These are phyloP conservation scores for Lathyrus tuberosus DNA, from an alignment of 306 rosid species.

Conservation along the genomic window DNA sequence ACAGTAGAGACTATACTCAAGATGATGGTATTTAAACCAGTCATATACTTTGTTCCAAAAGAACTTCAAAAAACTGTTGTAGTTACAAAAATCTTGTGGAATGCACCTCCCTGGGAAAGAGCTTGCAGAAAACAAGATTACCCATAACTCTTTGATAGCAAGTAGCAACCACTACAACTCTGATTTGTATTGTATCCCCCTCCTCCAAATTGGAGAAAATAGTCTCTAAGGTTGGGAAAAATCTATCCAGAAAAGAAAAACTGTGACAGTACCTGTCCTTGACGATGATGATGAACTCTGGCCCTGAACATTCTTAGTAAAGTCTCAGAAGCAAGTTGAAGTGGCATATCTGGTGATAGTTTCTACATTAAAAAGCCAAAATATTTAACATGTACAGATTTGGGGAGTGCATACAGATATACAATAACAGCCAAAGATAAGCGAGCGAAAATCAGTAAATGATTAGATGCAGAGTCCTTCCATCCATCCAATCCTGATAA, in stretches of 20 bases:
- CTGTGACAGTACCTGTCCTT: slow-evolving; percentile 71
- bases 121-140: slow-evolving; percentile 10
- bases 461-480: slow-evolving; percentile 25
- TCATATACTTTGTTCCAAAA: neutral
- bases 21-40: slow-evolving; percentile 10
- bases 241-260: slow-evolving; percentile 17
- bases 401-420: slow-evolving; percentile 7
- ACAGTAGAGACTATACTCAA: slow-evolving; percentile 1
- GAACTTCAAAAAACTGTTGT: neutral
- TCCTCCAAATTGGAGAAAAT: neutral
- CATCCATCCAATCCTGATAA: slow-evolving; percentile 30
- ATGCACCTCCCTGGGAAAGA: slow-evolving; percentile 20
- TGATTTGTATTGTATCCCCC: neutral
- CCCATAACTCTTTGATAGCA: slow-evolving; percentile 31
- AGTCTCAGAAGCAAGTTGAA: slow-evolving; percentile 96
- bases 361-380: slow-evolving; percentile 57
- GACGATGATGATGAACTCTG: slow-evolving; percentile 87
- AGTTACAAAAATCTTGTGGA: slow-evolving; percentile 13
- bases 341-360: slow-evolving; percentile 91
- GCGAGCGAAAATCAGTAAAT: slow-evolving; percentile 17
- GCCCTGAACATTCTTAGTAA: slow-evolving; percentile 91
- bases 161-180: slow-evolving; percentile 14
- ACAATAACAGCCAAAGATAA: slow-evolving; percentile 1
- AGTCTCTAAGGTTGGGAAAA: slow-evolving; percentile 13
- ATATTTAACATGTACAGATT: slow-evolving; percentile 32